phyloP scores from a whole-genome alignment of 345 rosid genomes.

The Citrus medica region DNA sequence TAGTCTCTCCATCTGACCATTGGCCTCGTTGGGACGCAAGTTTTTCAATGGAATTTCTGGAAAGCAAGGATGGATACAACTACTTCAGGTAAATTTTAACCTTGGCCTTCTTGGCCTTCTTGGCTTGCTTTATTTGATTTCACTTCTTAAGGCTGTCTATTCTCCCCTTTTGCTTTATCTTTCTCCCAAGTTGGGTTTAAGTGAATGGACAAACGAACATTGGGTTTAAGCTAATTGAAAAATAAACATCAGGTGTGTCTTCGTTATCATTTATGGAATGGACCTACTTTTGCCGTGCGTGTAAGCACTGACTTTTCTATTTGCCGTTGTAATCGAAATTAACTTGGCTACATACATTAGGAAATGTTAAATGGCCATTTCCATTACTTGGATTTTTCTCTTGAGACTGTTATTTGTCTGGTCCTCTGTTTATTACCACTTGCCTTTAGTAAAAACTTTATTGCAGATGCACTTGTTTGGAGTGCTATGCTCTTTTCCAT shows the following conservation, averaged over 20 bases:
- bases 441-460: background rate
- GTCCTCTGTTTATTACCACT: background rate
- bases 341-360: background rate
- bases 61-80: constrained; percentile 58
- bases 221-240: background rate
- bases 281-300: background rate
- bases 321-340: background rate
- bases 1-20: constrained; percentile 71
- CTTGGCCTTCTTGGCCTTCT: background rate
- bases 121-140: background rate
- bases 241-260: background rate
- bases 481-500: background rate
- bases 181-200: background rate
- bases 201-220: background rate
- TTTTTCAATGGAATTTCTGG: constrained; percentile 80
- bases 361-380: background rate
- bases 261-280: background rate
- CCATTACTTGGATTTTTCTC: background rate
- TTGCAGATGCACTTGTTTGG: background rate
- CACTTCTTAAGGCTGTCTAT: background rate
- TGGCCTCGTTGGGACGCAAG: constrained; percentile 96
- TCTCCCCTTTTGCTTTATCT: background rate
- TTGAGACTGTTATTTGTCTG: background rate
- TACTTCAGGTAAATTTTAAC: constrained; percentile 61
- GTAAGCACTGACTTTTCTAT: background rate